Percentiles rank a stretch among this genome's conserved stretches.
Conservation (phyloP, 2,329 filamentous ascomycete species). For the Pseudopyricularia cyperi region DNA sequence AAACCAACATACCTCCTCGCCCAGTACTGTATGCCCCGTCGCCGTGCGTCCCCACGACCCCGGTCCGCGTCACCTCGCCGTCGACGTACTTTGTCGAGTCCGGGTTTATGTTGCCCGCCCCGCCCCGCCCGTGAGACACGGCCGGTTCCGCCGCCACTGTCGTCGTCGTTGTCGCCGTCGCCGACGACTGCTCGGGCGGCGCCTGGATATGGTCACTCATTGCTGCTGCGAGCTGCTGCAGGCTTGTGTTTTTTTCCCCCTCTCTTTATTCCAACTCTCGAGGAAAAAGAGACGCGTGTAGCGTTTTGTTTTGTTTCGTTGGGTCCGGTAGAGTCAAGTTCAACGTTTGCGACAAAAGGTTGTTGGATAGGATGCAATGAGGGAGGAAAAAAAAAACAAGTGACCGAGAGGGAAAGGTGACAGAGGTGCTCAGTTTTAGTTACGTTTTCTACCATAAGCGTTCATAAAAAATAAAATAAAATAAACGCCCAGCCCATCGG, state of each 20-base stretch:
- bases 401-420: too few relatives aligned
- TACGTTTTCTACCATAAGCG: too few relatives aligned
- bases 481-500: too few relatives aligned
- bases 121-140: constrained; percentile 48
- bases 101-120: constrained; percentile 46
- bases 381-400: too few relatives aligned
- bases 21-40: constrained; percentile 47
- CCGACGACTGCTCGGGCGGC: neutral
- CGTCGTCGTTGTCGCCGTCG: constrained; percentile 1
- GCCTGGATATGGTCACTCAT: neutral
- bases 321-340: too few relatives aligned
- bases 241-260: neutral
- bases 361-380: too few relatives aligned
- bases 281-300: neutral
- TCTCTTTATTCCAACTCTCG: neutral
- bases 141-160: constrained; percentile 24
- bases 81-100: constrained; percentile 48
- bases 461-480: too few relatives aligned
- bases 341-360: too few relatives aligned
- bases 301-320: too few relatives aligned
- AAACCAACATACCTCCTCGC: constrained; percentile 37
- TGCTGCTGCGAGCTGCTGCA: neutral
- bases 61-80: constrained; percentile 45
- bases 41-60: constrained; percentile 38
- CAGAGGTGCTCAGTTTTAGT: too few relatives aligned